These are phyloP conservation scores for Cyberlindnera xishuangbannaensis DNA, from an alignment of 805 yeast genomes.

Conservation along the genomic window DNA sequence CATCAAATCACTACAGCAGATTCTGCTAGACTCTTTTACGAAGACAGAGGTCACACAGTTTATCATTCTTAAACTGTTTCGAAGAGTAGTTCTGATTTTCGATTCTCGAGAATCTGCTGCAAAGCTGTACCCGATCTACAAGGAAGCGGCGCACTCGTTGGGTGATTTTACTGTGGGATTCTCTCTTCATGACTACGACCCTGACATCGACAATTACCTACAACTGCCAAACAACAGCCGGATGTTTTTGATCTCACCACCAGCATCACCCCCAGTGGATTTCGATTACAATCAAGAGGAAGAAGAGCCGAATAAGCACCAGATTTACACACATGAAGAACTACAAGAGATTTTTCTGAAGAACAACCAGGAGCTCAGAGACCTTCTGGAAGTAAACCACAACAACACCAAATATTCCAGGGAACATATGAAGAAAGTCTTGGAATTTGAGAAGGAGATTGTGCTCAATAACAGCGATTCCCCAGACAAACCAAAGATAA, in stretches of 20 bases:
- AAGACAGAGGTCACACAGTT: constrained; percentile 23
- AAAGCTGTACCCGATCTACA: constrained; percentile 6
- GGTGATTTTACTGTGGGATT: constrained; percentile 14
- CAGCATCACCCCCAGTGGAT: constrained; percentile 37
- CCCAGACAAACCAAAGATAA: constrained; percentile 19
- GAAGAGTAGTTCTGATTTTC: constrained; percentile 24
- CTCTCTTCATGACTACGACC: constrained; percentile 15
- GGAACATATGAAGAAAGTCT: constrained; percentile 3
- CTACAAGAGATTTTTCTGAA: constrained; percentile 17
- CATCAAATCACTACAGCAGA: constrained; percentile 22
- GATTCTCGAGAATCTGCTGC: constrained; percentile 11
- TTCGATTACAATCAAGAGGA: constrained; percentile 34
- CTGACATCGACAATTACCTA: constrained; percentile 21
- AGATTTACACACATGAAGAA: constrained; percentile 25
- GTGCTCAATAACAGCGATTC: constrained; percentile 19
- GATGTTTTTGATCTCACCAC: constrained; percentile 36
- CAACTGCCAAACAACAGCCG: constrained; percentile 29
- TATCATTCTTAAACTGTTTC: constrained; percentile 23
- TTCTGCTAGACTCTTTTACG: constrained; percentile 17
- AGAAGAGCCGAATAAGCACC: constrained; percentile 30
- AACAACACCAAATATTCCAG: constrained; percentile 7
- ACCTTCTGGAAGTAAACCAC: constrained; percentile 12
- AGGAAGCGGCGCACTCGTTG: neutral
- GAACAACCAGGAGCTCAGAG: constrained; percentile 17
- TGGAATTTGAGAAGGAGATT: constrained; percentile 18